Conservation (phyloP, 805 yeast genomes). For the Torulaspora delbrueckii region DNA sequence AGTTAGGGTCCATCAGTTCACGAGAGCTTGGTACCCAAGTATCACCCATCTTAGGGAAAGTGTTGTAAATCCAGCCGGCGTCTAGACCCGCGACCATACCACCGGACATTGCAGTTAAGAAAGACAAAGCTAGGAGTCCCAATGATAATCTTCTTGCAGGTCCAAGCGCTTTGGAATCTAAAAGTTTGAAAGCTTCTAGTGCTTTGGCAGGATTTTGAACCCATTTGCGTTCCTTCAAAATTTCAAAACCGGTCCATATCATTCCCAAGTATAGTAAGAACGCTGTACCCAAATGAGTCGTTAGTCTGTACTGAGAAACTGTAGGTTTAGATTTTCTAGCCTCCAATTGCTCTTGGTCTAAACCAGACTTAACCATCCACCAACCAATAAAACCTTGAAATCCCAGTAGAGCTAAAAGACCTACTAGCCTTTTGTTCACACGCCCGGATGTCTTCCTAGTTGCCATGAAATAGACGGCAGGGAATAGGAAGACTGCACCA, state of each 20-base stretch:
- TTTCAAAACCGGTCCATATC: constrained; percentile 84
- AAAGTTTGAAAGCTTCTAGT: constrained; percentile 47
- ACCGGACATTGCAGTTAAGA: constrained; percentile 92
- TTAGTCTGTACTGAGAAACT: constrained; percentile 89
- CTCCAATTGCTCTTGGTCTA: constrained; percentile 70
- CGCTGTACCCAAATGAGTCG: constrained; percentile 92
- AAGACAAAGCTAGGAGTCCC: constrained; percentile 63
- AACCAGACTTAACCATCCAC: constrained; percentile 99
- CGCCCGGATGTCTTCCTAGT: constrained; percentile 60
- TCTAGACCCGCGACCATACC: constrained; percentile 98
- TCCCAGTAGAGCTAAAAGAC: constrained; percentile 74
- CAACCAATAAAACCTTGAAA: constrained; percentile 95
- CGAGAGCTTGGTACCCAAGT: constrained; percentile 64
- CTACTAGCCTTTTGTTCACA: constrained; percentile 62
- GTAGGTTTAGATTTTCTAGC: constrained; percentile 93
- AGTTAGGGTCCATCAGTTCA: constrained; percentile 75
- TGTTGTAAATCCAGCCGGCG: constrained; percentile 93
- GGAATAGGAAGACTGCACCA: constrained; percentile 76
- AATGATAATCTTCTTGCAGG: constrained; percentile 52
- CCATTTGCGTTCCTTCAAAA: constrained; percentile 69
- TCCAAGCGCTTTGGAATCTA: constrained; percentile 56
- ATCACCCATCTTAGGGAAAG: constrained; percentile 96
- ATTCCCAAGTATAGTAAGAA: constrained; percentile 82
- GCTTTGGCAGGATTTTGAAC: constrained; percentile 59
- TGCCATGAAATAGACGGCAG: constrained; percentile 76